These are phyloP conservation scores for Aeminium ludgeri DNA, from an alignment of 495 filamentous ascomycete species.

Conservation along the genomic window DNA sequence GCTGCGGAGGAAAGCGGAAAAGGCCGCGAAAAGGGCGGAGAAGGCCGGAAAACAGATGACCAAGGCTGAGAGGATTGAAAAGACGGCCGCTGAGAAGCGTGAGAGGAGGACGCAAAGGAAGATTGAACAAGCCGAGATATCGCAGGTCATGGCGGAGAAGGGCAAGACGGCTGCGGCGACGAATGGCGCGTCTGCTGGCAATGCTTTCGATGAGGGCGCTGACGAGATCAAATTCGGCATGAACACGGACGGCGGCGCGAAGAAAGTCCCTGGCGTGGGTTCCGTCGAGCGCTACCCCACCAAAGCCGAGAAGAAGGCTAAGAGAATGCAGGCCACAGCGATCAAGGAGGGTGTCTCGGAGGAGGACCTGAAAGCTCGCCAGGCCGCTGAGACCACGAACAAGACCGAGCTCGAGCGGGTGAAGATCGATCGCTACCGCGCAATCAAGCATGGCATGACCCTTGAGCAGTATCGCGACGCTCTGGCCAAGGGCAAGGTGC, in stretches of 20 bases:
- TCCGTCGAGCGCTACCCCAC: not conserved
- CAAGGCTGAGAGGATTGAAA: too few species aligned
- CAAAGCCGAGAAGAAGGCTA: conserved; percentile 4
- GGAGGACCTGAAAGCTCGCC: not conserved
- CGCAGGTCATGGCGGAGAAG: not conserved
- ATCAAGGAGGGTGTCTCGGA: not conserved
- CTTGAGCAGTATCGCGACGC: not conserved
- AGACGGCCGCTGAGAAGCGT: not conserved
- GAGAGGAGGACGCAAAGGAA: not conserved
- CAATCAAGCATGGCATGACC: not conserved
- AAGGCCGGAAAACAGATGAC: not conserved
- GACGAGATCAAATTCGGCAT: conserved; percentile 8
- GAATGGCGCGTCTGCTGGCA: not conserved
- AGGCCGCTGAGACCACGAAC: not conserved
- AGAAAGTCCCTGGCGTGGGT: conserved; percentile 5
- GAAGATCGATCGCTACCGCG: conserved; percentile 4
- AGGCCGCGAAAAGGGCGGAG: not conserved
- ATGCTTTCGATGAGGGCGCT: not conserved
- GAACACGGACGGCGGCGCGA: not conserved
- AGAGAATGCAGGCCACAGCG: not conserved
- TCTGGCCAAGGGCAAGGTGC: conserved; percentile 1
- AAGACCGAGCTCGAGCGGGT: too few species aligned
- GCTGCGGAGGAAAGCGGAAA: not conserved
- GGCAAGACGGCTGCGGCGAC: not conserved
- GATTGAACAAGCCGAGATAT: conserved; percentile 6